Conservation (phyloP, 331 rosid species). For the Rosa hybrid region DNA sequence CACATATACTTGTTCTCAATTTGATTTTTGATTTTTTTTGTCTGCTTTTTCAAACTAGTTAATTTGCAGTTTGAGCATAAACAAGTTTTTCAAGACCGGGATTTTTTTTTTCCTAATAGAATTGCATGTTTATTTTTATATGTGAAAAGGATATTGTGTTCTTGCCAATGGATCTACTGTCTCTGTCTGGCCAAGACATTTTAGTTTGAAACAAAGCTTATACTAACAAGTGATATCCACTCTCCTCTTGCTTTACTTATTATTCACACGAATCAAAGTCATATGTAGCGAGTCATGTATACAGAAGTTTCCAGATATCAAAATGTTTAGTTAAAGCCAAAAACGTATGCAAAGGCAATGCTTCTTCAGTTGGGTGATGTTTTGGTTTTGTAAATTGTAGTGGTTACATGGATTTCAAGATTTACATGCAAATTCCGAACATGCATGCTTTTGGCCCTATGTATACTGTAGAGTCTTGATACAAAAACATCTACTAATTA, state of each 20-base stretch:
- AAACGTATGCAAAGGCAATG: not conserved
- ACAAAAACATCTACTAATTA: not conserved
- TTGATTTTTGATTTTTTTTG: not conserved
- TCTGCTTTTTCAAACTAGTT: not conserved
- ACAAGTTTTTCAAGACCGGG: not conserved
- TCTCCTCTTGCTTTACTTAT: not conserved
- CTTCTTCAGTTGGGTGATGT: not conserved
- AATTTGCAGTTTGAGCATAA: not conserved
- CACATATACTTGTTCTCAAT: conserved; percentile 6
- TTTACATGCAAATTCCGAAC: not conserved
- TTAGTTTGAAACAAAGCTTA: conserved; percentile 6
- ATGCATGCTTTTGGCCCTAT: not conserved
- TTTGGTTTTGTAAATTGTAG: not conserved
- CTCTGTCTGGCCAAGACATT: not conserved
- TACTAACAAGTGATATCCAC: not conserved
- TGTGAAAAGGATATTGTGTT: not conserved
- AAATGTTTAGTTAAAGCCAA: not conserved
- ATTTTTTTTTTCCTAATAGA: not conserved
- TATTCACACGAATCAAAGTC: not conserved
- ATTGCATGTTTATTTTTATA: not conserved
- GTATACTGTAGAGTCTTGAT: not conserved
- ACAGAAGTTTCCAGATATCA: not conserved
- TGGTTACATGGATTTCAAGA: not conserved
- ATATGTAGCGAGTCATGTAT: not conserved
- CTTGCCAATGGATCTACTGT: conserved; percentile 11